Evolutionary conservation across 2,329 filamentous ascomycete species (phyloP), one percentile per base, ranked within the genome.

Genomic region (Colletotrichum magnum): DNA sequence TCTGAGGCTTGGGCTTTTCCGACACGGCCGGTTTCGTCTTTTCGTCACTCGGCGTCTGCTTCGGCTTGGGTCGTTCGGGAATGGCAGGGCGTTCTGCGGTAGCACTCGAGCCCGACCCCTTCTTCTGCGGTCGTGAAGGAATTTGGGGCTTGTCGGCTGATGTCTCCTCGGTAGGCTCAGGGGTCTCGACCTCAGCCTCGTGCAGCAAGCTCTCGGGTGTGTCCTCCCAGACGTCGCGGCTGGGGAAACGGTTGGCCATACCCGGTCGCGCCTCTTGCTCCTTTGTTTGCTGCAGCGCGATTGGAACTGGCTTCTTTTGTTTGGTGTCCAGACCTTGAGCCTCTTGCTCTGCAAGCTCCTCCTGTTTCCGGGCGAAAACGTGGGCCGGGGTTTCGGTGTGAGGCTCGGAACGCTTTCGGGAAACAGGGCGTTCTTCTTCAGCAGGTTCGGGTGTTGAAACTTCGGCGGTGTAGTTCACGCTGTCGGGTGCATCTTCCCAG

Each of bases 401-500:
- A 21, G 48, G 36, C 65, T 73, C 75, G 21, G 71, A 68, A n/a
- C 74, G 68, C 3, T 69, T 73, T 72, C 54, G 24, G 74, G 75
- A 36, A 79, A 82, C 68, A 70, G 80, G 72, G 77, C 82, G 73
- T 77, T 81, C 77, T 48, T 80, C 76, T 76, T 82, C 78, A 39
- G 50, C 51, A 6, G 67, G 67, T 75, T 94, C 93, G 1, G 94
- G 94, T 0, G 94, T 96, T 3, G 92, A 93, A 7, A 98, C 95
- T 69, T 93, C 94, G 3, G 95, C 91, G 41, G 89, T 91, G 76
- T 88, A 90, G 75, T 96, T 90, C 60, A 94, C 86, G 80, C 94
- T 97, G 76, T 91, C 92, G 4, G 97, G 96, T 0, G 94, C 92
- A 79, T 99, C 97, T 82, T 99, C 96, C 96, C 96, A 99, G 48